These are phyloP conservation scores for Phialophora chinensis DNA, from an alignment of 2,329 filamentous ascomycete genomes.

Conservation along the genomic window DNA sequence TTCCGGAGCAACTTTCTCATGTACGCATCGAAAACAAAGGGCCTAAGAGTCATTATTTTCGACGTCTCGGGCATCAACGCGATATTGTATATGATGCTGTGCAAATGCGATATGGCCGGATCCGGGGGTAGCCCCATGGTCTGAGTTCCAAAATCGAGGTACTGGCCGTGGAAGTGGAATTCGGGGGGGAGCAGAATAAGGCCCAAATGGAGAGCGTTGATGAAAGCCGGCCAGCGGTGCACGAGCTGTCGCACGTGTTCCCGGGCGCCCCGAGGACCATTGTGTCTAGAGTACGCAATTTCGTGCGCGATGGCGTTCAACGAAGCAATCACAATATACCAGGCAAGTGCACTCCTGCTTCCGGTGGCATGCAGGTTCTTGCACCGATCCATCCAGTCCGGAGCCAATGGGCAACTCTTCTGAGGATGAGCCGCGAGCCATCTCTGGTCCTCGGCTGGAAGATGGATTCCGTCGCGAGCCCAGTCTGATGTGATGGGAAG, in stretches of 20 bases:
- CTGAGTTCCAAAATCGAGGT: slow-evolving; percentile 37
- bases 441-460: slow-evolving; percentile 45
- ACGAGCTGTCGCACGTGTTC: slow-evolving; percentile 6
- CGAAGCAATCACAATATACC: slow-evolving; percentile 50
- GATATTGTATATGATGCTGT: slow-evolving; percentile 15
- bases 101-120: neutral
- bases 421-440: slow-evolving; percentile 43
- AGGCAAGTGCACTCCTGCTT: slow-evolving; percentile 46
- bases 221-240: slow-evolving; percentile 33
- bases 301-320: slow-evolving; percentile 47
- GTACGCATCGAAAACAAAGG: slow-evolving; percentile 22
- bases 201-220: slow-evolving; percentile 45
- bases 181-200: slow-evolving; percentile 41
- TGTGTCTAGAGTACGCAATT: slow-evolving; percentile 40
- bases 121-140: neutral
- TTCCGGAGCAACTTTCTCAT: slow-evolving; percentile 11
- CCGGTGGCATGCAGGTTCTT: slow-evolving; percentile 43
- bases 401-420: slow-evolving; percentile 42
- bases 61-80: slow-evolving; percentile 9
- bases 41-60: slow-evolving; percentile 17
- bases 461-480: slow-evolving; percentile 44
- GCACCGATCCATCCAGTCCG: slow-evolving; percentile 44
- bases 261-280: slow-evolving; percentile 25
- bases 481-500: slow-evolving; percentile 47
- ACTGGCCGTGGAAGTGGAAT: slow-evolving; percentile 43